phyloP scores from a whole-genome alignment of 306 rosid species.

The Vachellia collinsii region DNA sequence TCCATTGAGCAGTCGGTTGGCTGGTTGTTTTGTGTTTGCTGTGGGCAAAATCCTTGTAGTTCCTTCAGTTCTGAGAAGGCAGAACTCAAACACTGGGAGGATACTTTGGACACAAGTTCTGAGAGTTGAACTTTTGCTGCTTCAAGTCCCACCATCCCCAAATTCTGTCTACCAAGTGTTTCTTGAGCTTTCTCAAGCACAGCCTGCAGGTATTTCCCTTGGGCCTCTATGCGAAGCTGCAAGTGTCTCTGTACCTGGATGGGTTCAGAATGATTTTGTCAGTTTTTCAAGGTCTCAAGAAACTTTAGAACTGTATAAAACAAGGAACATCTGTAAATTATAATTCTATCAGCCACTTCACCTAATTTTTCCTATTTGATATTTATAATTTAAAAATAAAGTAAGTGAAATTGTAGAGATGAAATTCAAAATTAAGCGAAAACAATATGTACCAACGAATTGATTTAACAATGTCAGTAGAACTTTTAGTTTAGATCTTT shows the following conservation, averaged over 20 bases:
- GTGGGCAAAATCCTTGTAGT: conserved; percentile 50
- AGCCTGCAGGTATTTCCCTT: conserved; percentile 84
- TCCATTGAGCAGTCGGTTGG: conserved; percentile 72
- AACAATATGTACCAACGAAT: background rate
- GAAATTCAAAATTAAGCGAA: background rate
- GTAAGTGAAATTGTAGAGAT: background rate
- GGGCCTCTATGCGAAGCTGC: conserved; percentile 82
- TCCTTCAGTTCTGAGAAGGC: conserved; percentile 63
- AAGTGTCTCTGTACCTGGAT: conserved; percentile 83
- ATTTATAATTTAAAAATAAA: background rate
- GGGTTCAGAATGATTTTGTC: conserved; percentile 20
- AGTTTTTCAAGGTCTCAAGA: background rate
- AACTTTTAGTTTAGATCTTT: background rate
- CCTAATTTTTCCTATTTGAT: background rate
- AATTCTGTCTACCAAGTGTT: conserved; percentile 70
- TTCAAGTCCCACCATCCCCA: conserved; percentile 77
- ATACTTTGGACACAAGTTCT: conserved; percentile 77
- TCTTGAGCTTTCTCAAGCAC: conserved; percentile 91
- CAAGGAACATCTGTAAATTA: background rate
- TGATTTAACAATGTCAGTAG: background rate
- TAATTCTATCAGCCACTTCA: background rate
- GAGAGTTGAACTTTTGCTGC: conserved; percentile 86
- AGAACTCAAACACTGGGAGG: conserved; percentile 70
- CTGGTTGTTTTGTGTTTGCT: conserved; percentile 49
- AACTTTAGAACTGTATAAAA: background rate